Evolutionary conservation across 1,139 yeast genomes (phyloP), one percentile per base, ranked within the genome.

Genomic region (Taiozyma sp.): DNA sequence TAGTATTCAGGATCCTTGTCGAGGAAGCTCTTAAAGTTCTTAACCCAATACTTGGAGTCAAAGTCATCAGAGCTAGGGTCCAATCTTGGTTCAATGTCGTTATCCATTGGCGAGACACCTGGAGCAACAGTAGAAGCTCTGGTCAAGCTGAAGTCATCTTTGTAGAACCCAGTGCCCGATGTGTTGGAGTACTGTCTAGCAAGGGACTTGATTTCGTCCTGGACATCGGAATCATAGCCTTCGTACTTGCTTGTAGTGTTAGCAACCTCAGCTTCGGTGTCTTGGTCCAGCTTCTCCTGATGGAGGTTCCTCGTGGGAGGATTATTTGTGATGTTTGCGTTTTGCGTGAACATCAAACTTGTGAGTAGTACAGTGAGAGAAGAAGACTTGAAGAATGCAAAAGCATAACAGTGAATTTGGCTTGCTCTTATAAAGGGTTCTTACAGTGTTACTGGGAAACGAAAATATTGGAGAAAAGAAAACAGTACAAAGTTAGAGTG

Each of bases 21-120:
- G 65, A 71, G 68, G 53, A 85, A 65, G 51, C 77, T 76, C 56
- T 80, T 76, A 73, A 86, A 70, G 63, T 85, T 85, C 63, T 80
- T 79, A 51, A 87, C 82, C 96, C 96, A 89, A 50, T 75, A 80
- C 58, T 77, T 76, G 45, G 91, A 68, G 49, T 65, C 75, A 68
- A 88, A 88, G 14, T 77, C 65, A n/a, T 77, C 82, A 34, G 80
- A 70, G 54, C 65, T 67, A 14, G 88, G 88, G 58, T 82, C 81
- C 43, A 82, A 63, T 46, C 70, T 67, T 8, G 80, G 71, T 56
- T 79, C 78, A 42, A 70, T 58, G 9, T 69, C 70, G 0, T 75
- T 75, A 46, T 68, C 63, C 46, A 60, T 56, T 30, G 60, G 57
- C 34, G 51, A 52, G 22, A 60, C 60, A 53, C 63, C 64, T 8